Conservation (phyloP, 805 yeast genomes). For the Saccharomycopsis fermentans region DNA sequence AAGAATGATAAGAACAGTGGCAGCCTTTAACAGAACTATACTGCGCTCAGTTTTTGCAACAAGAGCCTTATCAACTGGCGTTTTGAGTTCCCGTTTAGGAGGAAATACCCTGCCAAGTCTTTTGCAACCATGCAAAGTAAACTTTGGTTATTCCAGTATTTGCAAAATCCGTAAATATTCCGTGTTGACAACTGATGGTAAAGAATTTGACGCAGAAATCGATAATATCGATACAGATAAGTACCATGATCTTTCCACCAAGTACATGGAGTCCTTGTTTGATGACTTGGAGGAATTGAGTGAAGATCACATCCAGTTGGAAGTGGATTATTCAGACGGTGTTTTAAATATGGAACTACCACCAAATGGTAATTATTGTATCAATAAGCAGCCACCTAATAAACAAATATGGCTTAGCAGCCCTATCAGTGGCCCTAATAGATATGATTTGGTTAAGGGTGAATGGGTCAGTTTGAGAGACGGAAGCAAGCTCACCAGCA, state of each 20-base stretch:
- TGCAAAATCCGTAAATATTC: background rate
- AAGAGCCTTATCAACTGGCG: background rate
- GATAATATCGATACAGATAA: constrained; percentile 36
- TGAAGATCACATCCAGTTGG: constrained; percentile 54
- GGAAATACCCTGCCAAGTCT: background rate
- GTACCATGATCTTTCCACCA: constrained; percentile 57
- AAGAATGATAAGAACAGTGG: background rate
- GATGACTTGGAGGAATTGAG: constrained; percentile 59
- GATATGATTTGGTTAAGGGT: constrained; percentile 62
- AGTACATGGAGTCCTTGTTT: constrained; percentile 56
- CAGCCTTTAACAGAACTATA: background rate
- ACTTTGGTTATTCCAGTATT: background rate
- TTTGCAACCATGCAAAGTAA: background rate
- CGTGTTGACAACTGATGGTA: constrained; percentile 38
- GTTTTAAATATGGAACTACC: constrained; percentile 69
- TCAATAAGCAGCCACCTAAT: constrained; percentile 96
- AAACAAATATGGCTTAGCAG: constrained; percentile 94
- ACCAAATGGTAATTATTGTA: constrained; percentile 73
- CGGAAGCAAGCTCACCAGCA: constrained; percentile 34
- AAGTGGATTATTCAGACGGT: constrained; percentile 72
- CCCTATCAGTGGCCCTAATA: constrained; percentile 88
- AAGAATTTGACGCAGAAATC: constrained; percentile 41
- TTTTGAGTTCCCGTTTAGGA: background rate
- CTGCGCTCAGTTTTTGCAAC: background rate
- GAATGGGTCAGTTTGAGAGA: constrained; percentile 79